Conservation (phyloP, 805 yeast genomes). For the Ogataea wickerhamii region DNA sequence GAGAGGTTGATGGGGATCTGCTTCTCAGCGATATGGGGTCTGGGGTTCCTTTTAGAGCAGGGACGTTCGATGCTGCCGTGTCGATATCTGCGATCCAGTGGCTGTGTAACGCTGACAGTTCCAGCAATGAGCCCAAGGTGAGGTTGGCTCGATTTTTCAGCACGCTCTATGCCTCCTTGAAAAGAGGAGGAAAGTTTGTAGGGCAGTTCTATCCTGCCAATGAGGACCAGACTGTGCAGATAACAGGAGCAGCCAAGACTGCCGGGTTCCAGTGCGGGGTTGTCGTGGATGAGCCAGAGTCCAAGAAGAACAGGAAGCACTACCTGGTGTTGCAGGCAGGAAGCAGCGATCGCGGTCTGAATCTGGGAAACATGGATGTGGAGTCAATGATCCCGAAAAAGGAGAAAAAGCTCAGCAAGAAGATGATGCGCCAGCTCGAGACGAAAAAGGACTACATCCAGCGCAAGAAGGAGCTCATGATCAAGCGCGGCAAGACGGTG, state of each 20-base stretch:
- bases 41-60: constrained; percentile 94
- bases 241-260: constrained; percentile 80
- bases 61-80: constrained; percentile 94
- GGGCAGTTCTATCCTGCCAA: constrained; percentile 96
- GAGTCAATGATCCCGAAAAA: constrained; percentile 50
- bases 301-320: constrained; percentile 85
- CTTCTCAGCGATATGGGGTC: constrained; percentile 89
- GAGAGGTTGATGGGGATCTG: constrained; percentile 92
- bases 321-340: constrained; percentile 90
- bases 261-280: constrained; percentile 97
- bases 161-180: constrained; percentile 78
- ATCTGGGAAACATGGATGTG: constrained; percentile 76
- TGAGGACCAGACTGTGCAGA: constrained; percentile 76
- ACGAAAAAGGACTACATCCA: constrained; percentile 73
- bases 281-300: constrained; percentile 89
- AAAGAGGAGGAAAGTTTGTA: constrained; percentile 94
- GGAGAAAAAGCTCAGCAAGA: constrained; percentile 41
- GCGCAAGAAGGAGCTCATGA: constrained; percentile 92
- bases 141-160: constrained; percentile 81
- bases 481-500: constrained; percentile 83
- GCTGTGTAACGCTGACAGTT: constrained; percentile 93
- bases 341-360: constrained; percentile 65
- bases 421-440: constrained; percentile 57
- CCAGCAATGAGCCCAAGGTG: constrained; percentile 76
- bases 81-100: constrained; percentile 95